phyloP scores from a whole-genome alignment of 108 stramenopile species.

The Schizochytrium sp. region DNA sequence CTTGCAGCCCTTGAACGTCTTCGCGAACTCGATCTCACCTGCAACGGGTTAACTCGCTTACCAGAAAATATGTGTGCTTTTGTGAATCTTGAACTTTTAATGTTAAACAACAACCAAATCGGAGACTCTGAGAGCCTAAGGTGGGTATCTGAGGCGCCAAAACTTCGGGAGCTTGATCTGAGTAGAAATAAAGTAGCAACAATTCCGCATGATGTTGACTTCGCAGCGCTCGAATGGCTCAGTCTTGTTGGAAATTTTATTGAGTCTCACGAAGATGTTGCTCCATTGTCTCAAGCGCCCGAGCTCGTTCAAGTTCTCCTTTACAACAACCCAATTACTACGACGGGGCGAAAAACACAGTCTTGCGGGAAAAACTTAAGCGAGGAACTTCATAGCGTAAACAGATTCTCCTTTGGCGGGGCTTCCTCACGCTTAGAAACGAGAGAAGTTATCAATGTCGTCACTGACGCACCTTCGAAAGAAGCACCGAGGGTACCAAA shows the following conservation, averaged over 20 bases:
- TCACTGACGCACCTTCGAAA: background rate
- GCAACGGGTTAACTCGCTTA: background rate
- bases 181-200: conserved; percentile 1
- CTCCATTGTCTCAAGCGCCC: background rate
- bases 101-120: conserved; percentile 39
- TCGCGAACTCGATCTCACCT: conserved; percentile 55
- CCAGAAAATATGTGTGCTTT: conserved; percentile 52
- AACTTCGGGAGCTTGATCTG: background rate
- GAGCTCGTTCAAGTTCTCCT: conserved; percentile 48
- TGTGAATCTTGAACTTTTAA: conserved; percentile 27
- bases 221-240: conserved; percentile 56
- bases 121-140: background rate
- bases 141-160: conserved; percentile 12
- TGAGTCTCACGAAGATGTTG: conserved; percentile 8
- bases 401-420: background rate
- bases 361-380: background rate
- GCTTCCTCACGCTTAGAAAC: background rate
- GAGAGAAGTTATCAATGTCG: conserved; percentile 46
- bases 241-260: conserved; percentile 11
- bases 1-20: conserved; percentile 42
- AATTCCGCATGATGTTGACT: background rate
- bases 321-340: conserved; percentile 23
- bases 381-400: background rate
- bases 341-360: background rate
- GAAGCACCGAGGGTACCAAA: background rate